Percentiles rank a stretch among this genome's conserved stretches.
Conservation (phyloP, 1,284 basidiomycete genomes). For the Neotropicomus parvogracilis region DNA sequence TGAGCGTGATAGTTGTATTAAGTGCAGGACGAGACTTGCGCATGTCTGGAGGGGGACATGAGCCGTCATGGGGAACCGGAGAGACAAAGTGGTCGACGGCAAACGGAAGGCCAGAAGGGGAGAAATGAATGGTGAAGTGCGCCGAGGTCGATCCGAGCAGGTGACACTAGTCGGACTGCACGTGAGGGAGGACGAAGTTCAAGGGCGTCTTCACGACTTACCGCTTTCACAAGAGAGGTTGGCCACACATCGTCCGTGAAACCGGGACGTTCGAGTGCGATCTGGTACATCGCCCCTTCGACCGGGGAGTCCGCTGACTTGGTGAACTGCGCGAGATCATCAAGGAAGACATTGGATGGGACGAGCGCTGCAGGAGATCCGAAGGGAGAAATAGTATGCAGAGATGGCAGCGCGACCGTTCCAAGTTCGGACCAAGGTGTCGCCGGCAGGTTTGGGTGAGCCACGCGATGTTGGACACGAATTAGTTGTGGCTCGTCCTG, state of each 20-base stretch:
- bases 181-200: constrained; percentile 10
- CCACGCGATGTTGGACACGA: constrained; percentile 39
- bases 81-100: constrained; percentile 68
- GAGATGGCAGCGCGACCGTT: constrained; percentile 32
- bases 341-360: constrained; percentile 39
- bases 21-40: constrained; percentile 30
- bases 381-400: constrained; percentile 20
- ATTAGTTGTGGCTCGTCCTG: constrained; percentile 16
- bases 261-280: constrained; percentile 62
- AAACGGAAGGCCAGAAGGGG: constrained; percentile 46
- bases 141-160: constrained; percentile 51
- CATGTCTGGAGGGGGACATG: constrained; percentile 42
- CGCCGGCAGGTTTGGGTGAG: constrained; percentile 37
- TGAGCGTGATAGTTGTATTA: constrained; percentile 56
- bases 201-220: constrained; percentile 39
- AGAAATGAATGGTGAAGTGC: constrained; percentile 55
- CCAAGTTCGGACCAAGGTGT: constrained; percentile 35
- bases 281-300: constrained; percentile 61
- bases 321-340: constrained; percentile 44
- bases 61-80: constrained; percentile 60
- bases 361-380: constrained; percentile 29
- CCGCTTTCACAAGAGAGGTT: constrained; percentile 68
- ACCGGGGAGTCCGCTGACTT: constrained; percentile 36
- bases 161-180: constrained; percentile 50
- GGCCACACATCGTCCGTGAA: constrained; percentile 52